Conservation (phyloP, 2,329 filamentous ascomycete genomes). For the Elsinoe necatrix region DNA sequence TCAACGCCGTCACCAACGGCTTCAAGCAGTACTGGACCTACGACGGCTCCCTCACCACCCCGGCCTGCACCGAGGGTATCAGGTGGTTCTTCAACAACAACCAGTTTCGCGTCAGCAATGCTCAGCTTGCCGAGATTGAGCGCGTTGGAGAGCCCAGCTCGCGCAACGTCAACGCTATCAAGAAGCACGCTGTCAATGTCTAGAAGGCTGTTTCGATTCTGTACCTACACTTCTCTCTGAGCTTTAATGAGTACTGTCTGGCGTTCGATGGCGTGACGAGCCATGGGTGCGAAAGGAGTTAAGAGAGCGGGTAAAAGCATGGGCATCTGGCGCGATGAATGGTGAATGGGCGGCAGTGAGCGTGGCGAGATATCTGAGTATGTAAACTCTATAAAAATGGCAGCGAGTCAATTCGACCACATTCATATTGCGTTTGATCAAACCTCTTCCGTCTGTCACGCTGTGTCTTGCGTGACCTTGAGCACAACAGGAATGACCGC, state of each 20-base stretch:
- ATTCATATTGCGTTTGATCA: not conserved
- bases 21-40: constrained; percentile 13
- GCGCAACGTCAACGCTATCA: constrained; percentile 5
- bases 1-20: not conserved
- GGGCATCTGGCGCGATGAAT: not conserved
- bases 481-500: constrained; percentile 46
- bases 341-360: not conserved
- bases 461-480: constrained; percentile 26
- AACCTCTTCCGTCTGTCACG: not conserved
- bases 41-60: constrained; percentile 14
- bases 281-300: not conserved
- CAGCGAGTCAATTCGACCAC: not conserved
- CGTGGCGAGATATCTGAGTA: not conserved
- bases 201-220: not conserved
- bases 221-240: not conserved
- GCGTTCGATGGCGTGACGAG: not conserved
- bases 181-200: constrained; percentile 1
- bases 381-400: not conserved
- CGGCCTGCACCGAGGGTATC: constrained; percentile 11
- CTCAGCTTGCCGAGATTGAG: constrained; percentile 4
- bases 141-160: not conserved
- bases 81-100: constrained; percentile 15
- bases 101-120: not conserved
- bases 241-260: not conserved
- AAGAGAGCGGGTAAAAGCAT: not conserved